Conservation (phyloP, 2,329 filamentous ascomycete genomes). For the Calonectria leucothoes region DNA sequence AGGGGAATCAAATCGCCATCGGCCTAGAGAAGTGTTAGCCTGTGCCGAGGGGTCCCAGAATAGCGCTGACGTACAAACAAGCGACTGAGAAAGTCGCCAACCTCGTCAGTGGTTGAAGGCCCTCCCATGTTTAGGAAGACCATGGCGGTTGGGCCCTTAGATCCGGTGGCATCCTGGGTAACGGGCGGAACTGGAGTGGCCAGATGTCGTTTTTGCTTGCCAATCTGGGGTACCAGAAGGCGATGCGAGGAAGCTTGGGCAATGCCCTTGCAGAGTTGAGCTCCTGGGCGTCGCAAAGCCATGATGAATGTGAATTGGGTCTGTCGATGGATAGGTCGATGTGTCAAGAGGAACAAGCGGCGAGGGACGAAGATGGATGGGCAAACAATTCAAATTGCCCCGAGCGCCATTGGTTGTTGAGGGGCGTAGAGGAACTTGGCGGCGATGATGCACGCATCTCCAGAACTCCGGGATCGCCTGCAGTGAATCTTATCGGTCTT, state of each 20-base stretch:
- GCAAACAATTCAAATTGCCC: conserved; percentile 28
- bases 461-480: conserved; percentile 39
- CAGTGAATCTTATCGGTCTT: conserved; percentile 35
- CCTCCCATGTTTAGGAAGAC: conserved; percentile 99
- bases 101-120: conserved; percentile 87
- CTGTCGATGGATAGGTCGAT: not conserved
- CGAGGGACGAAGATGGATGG: not conserved
- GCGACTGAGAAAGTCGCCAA: conserved; percentile 88
- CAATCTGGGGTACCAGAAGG: conserved; percentile 44
- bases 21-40: conserved; percentile 65
- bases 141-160: conserved; percentile 91
- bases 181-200: conserved; percentile 74
- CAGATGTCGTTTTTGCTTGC: conserved; percentile 47
- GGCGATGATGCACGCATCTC: conserved; percentile 43
- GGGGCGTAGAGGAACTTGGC: conserved; percentile 33
- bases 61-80: conserved; percentile 79
- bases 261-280: conserved; percentile 44
- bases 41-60: conserved; percentile 8
- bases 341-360: not conserved
- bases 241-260: conserved; percentile 40
- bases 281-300: conserved; percentile 46
- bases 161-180: conserved; percentile 78
- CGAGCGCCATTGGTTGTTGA: conserved; percentile 32
- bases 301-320: conserved; percentile 33
- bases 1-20: conserved; percentile 97